Conservation (phyloP, 768 basidiomycete genomes). For the Lactifluus pinguis region DNA sequence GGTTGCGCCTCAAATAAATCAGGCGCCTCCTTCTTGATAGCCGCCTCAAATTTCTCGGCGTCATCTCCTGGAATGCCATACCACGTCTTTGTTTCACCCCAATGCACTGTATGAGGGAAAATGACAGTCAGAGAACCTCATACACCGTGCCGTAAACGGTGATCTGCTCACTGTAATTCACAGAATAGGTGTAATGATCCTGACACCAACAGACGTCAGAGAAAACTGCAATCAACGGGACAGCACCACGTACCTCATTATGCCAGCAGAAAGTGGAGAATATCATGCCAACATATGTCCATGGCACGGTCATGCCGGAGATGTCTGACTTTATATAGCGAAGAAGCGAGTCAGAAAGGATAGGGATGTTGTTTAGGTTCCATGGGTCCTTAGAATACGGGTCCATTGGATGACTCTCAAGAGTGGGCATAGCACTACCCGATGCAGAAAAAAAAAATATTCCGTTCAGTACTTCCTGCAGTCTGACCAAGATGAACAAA, state of each 20-base stretch:
- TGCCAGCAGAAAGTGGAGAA: slow-evolving; percentile 99
- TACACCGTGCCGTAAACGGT: neutral
- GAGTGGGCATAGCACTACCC: slow-evolving; percentile 83
- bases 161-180: slow-evolving; percentile 72
- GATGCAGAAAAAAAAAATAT: slow-evolving; percentile 1
- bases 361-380: slow-evolving; percentile 98
- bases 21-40: slow-evolving; percentile 90
- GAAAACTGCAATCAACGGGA: slow-evolving; percentile 1
- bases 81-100: slow-evolving; percentile 99
- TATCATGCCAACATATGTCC: slow-evolving; percentile 98
- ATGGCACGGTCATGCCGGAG: slow-evolving; percentile 98
- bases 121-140: slow-evolving; percentile 2
- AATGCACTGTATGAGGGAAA: slow-evolving; percentile 61
- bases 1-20: slow-evolving; percentile 98
- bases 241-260: slow-evolving; percentile 59
- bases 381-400: slow-evolving; percentile 85
- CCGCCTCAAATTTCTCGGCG: slow-evolving; percentile 92
- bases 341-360: slow-evolving; percentile 83
- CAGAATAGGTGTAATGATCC: slow-evolving; percentile 97
- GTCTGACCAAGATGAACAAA: slow-evolving; percentile 16
- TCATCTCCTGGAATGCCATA: slow-evolving; percentile 96
- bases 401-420: slow-evolving; percentile 87
- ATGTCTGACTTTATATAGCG: slow-evolving; percentile 98
- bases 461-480: neutral
- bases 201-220: slow-evolving; percentile 26